phyloP scores from a whole-genome alignment of 2,329 filamentous ascomycete species.

The Aureobasidium melanogenum region DNA sequence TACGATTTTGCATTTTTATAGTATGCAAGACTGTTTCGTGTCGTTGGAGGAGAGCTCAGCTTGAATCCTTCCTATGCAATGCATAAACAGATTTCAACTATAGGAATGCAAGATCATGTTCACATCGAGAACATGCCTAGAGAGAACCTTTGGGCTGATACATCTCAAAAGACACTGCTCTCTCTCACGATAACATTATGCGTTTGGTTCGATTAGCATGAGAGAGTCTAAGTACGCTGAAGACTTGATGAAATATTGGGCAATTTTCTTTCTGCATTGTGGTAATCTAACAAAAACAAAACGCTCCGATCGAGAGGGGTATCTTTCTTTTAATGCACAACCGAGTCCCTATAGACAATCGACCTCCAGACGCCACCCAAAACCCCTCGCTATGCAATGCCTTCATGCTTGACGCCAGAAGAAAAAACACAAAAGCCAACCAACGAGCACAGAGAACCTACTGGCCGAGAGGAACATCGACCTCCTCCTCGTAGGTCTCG shows the following conservation, averaged over 20 bases:
- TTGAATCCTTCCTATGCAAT: not conserved
- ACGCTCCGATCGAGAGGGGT: not conserved
- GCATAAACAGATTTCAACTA: not conserved
- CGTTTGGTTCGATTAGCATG: not conserved
- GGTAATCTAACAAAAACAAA: not conserved
- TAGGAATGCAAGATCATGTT: not conserved
- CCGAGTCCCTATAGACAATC: not conserved
- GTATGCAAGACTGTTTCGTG: not conserved
- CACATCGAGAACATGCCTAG: not conserved
- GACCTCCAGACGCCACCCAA: not conserved
- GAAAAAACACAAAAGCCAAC: not conserved
- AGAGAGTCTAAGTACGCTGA: too few species aligned
- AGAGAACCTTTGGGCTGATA: not conserved
- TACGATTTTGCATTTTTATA: not conserved
- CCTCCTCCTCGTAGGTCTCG: slow-evolving; percentile 68
- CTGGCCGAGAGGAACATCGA: slow-evolving; percentile 41
- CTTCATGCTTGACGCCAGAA: not conserved
- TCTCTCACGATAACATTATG: not conserved
- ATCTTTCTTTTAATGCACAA: not conserved
- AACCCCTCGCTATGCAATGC: not conserved
- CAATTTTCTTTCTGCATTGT: not conserved
- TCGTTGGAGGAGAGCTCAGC: not conserved
- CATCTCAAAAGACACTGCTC: not conserved
- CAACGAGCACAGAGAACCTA: not conserved
- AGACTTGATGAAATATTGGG: too few species aligned